Evolutionary conservation across 768 basidiomycete genomes (phyloP).

Genomic region (Kwoniella sp.): DNA sequence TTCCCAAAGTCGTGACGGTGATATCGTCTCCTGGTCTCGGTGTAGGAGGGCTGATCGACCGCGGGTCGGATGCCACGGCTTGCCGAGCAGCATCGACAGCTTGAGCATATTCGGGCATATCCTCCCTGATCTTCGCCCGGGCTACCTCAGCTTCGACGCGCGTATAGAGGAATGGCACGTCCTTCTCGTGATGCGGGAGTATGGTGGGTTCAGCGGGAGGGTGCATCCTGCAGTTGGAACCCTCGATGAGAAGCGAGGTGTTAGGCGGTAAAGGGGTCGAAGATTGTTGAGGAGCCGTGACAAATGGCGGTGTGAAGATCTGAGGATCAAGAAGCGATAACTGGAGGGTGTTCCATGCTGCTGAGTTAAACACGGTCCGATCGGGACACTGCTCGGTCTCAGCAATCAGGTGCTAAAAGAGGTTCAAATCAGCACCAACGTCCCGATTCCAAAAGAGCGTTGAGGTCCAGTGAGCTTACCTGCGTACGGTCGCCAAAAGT

Average conservation of each 20-base stretch:
- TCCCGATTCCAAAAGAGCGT: too few relatives aligned
- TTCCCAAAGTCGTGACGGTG: conserved; percentile 76
- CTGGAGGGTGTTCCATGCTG: conserved; percentile 71
- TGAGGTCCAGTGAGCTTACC: conserved; percentile 61
- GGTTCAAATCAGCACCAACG: too few relatives aligned
- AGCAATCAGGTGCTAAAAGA: conserved; percentile 74
- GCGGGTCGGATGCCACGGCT: conserved; percentile 33
- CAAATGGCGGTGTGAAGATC: conserved; percentile 73
- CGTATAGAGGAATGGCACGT: conserved; percentile 26
- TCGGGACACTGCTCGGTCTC: conserved; percentile 67
- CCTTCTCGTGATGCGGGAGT: conserved; percentile 28
- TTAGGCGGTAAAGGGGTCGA: conserved; percentile 62
- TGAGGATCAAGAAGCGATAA: conserved; percentile 70
- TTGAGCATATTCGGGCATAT: conserved; percentile 56
- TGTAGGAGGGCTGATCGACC: not conserved
- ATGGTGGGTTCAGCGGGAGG: conserved; percentile 27
- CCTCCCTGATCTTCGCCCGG: conserved; percentile 53
- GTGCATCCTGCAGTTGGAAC: conserved; percentile 40
- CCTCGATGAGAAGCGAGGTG: conserved; percentile 58
- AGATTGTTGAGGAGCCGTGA: conserved; percentile 54
- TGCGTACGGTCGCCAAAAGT: conserved; percentile 66
- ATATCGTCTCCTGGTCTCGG: conserved; percentile 64
- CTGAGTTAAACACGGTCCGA: conserved; percentile 72
- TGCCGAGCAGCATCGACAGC: conserved; percentile 56
- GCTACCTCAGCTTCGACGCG: conserved; percentile 51